phyloP scores from a whole-genome alignment of 176 grass and related monocot species.

The Raddia distichophylla region DNA sequence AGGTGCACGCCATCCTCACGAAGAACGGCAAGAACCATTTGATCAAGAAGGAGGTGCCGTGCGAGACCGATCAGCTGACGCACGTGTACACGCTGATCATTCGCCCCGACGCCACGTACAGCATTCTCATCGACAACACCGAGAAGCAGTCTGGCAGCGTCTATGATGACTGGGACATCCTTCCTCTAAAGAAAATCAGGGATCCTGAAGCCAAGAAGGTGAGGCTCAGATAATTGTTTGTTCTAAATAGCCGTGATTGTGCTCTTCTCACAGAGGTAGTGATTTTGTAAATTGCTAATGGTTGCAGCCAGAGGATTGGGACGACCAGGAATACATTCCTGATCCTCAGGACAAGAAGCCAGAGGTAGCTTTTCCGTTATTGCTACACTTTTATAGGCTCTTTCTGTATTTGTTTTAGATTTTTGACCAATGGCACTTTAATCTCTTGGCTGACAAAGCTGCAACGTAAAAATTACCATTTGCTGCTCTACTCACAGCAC shows the following conservation, averaged over 20 bases:
- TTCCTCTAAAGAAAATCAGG: conserved; percentile 60
- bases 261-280: conserved; percentile 1
- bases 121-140: conserved; percentile 65
- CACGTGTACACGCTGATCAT: conserved; percentile 74
- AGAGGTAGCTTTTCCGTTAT: conserved; percentile 45
- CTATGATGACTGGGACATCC: conserved; percentile 71
- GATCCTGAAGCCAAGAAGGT: conserved; percentile 90
- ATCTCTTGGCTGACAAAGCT: not conserved
- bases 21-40: conserved; percentile 63
- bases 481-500: not conserved
- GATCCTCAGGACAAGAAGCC: conserved; percentile 75
- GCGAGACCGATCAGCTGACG: conserved; percentile 64
- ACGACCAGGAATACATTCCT: conserved; percentile 64
- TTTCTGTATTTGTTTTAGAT: not conserved
- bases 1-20: conserved; percentile 62
- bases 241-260: not conserved
- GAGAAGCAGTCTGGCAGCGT: conserved; percentile 66
- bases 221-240: not conserved
- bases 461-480: conserved; percentile 6
- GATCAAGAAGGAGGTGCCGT: conserved; percentile 72
- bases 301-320: conserved; percentile 76
- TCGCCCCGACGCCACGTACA: conserved; percentile 59
- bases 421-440: not conserved
- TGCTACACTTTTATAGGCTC: conserved; percentile 13
- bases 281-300: not conserved